Percentiles rank a stretch among this genome's conserved stretches.
Conservation (phyloP, 352 stramenopile genomes). For the Pythium scleroteichum region DNA sequence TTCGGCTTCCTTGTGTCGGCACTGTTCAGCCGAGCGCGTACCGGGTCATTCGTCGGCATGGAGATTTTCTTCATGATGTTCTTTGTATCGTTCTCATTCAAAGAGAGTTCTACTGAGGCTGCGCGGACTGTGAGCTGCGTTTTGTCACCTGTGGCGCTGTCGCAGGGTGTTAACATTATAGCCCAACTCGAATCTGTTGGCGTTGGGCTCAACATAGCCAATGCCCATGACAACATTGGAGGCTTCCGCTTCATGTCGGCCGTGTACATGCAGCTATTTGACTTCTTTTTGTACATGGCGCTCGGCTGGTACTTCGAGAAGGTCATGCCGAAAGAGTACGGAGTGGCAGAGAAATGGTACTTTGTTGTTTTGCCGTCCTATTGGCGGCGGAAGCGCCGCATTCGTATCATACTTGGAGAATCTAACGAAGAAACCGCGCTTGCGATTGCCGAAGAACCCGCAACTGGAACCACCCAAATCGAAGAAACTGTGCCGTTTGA, state of each 20-base stretch:
- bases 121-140: conserved; percentile 39
- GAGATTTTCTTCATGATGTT: conserved; percentile 79
- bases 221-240: conserved; percentile 36
- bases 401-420: too few relatives aligned
- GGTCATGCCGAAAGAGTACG: conserved; percentile 93
- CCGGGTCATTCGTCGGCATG: conserved; percentile 73
- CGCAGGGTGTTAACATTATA: conserved; percentile 69
- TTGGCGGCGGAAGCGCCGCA: conserved; percentile 40
- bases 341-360: conserved; percentile 86
- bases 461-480: neutral
- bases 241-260: conserved; percentile 59
- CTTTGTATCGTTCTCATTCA: conserved; percentile 80
- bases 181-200: conserved; percentile 54
- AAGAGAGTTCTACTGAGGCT: conserved; percentile 37
- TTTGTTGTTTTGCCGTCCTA: conserved; percentile 80
- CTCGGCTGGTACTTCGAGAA: conserved; percentile 90
- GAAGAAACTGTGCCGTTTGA: conserved; percentile 39
- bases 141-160: conserved; percentile 68
- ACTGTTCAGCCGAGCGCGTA: conserved; percentile 55
- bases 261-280: conserved; percentile 88
- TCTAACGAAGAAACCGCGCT: conserved; percentile 4
- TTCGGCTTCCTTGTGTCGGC: conserved; percentile 77
- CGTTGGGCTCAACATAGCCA: conserved; percentile 42
- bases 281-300: conserved; percentile 86
- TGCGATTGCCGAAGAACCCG: conserved; percentile 1